A percentile compares a stretch with the other conserved stretches of the same genome.
These are phyloP conservation scores for Calendula officinalis DNA, from an alignment of 129 eudicot genomes.

Conservation along the genomic window DNA sequence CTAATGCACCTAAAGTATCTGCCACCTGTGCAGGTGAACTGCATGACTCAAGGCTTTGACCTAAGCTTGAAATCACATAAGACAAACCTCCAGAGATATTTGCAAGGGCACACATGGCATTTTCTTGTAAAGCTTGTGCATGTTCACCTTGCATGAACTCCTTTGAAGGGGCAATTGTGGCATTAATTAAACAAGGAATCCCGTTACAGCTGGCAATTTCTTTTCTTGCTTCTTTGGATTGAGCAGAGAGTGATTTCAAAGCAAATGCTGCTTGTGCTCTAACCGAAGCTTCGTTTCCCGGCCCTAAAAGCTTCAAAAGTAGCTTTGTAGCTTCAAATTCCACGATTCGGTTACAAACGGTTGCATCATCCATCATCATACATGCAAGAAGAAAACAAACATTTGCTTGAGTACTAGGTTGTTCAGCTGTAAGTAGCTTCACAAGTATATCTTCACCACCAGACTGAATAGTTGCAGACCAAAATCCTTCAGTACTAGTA, in stretches of 20 bases:
- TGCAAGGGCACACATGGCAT: slow-evolving; percentile 99
- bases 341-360: slow-evolving; percentile 72
- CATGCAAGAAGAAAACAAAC: slow-evolving; percentile 84
- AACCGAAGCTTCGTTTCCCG: slow-evolving; percentile 89
- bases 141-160: slow-evolving; percentile 98
- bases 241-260: slow-evolving; percentile 95
- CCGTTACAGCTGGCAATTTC: slow-evolving; percentile 86
- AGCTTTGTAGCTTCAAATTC: slow-evolving; percentile 77
- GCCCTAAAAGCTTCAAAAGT: slow-evolving; percentile 83
- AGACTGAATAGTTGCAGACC: slow-evolving; percentile 84
- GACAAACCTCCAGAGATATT: slow-evolving; percentile 99
- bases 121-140: slow-evolving; percentile 99
- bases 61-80: slow-evolving; percentile 94
- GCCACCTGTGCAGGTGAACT: slow-evolving; percentile 90
- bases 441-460: slow-evolving; percentile 92
- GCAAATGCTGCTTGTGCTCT: slow-evolving; percentile 98
- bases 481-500: slow-evolving; percentile 89
- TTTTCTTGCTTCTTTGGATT: slow-evolving; percentile 83
- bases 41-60: slow-evolving; percentile 95
- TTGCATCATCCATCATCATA: slow-evolving; percentile 96
- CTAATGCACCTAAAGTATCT: slow-evolving; percentile 96
- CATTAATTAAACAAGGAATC: slow-evolving; percentile 92
- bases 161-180: slow-evolving; percentile 98
- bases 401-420: slow-evolving; percentile 83
- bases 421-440: slow-evolving; percentile 70